Conservation (phyloP, 2,329 filamentous ascomycete species). For the Colletotrichum aenigma region DNA sequence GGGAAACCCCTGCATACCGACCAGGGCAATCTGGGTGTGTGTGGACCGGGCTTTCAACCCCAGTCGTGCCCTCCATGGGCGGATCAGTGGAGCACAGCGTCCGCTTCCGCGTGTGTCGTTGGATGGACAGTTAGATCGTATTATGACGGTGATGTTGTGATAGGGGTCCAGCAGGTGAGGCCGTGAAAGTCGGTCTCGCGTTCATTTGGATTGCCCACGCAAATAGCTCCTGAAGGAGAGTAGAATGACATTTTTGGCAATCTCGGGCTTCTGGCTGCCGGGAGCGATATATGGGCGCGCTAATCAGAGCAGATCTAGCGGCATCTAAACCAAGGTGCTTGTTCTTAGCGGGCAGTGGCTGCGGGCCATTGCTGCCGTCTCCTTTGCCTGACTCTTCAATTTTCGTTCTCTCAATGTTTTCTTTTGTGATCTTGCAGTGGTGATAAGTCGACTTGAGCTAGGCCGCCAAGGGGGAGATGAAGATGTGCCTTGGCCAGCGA, state of each 20-base stretch:
- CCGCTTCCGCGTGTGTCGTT: neutral
- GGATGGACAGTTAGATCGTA: neutral
- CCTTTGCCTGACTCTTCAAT: neutral
- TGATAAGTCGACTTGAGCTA: neutral
- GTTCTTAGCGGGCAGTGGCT: conserved; percentile 10
- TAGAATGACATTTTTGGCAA: neutral
- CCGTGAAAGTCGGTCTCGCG: neutral
- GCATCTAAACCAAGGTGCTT: neutral
- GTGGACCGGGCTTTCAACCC: neutral
- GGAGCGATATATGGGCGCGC: neutral
- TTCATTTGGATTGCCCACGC: neutral
- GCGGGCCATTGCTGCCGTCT: conserved; percentile 9
- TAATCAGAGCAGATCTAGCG: neutral
- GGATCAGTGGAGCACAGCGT: conserved; percentile 10
- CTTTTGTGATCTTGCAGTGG: neutral
- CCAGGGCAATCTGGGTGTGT: neutral
- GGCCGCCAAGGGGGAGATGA: neutral
- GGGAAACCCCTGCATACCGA: neutral
- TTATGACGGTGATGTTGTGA: neutral
- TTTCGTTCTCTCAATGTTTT: neutral
- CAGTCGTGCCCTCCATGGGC: neutral
- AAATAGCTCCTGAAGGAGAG: neutral
- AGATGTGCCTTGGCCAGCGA: neutral
- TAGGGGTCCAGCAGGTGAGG: neutral
- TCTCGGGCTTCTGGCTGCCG: neutral